A percentile compares a stretch with the other conserved stretches of the same genome.
Conservation (phyloP, 2,329 filamentous ascomycete species). For the Cytospora piceicola region DNA sequence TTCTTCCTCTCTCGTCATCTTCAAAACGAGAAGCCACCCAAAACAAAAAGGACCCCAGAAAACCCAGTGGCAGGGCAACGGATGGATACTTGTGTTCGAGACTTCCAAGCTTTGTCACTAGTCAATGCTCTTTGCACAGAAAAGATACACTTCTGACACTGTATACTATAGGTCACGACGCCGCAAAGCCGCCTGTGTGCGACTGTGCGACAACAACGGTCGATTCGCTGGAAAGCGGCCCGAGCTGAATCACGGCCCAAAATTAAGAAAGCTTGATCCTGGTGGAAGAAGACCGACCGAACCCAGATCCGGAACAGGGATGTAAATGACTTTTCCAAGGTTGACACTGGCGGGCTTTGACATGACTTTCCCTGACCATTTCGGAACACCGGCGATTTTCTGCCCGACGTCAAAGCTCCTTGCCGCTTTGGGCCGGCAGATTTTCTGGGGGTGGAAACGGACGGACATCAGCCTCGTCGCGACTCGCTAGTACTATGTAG, state of each 20-base stretch:
- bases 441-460: constrained; percentile 15
- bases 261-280: background rate
- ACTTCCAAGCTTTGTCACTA: background rate
- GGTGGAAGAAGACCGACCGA: constrained; percentile 8
- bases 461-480: background rate
- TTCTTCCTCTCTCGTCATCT: constrained; percentile 3
- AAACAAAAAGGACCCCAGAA: constrained; percentile 17
- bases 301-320: constrained; percentile 12
- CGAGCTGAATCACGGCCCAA: constrained; percentile 21
- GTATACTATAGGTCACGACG: constrained; percentile 6
- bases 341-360: no score
- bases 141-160: constrained; percentile 3
- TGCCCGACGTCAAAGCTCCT: constrained; percentile 19
- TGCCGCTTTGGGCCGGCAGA: constrained; percentile 24
- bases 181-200: constrained; percentile 10
- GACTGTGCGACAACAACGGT: constrained; percentile 8
- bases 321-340: constrained; percentile 2
- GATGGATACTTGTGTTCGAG: constrained; percentile 20
- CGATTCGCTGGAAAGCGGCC: constrained; percentile 24
- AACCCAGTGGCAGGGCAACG: constrained; percentile 30
- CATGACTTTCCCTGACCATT: background rate
- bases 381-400: constrained; percentile 15
- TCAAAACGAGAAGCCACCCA: background rate
- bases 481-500: background rate
- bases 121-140: background rate